Base-by-base conservation (phyloP, 257 asterid genomes). In the Salvia miltiorrhiza region DNA sequence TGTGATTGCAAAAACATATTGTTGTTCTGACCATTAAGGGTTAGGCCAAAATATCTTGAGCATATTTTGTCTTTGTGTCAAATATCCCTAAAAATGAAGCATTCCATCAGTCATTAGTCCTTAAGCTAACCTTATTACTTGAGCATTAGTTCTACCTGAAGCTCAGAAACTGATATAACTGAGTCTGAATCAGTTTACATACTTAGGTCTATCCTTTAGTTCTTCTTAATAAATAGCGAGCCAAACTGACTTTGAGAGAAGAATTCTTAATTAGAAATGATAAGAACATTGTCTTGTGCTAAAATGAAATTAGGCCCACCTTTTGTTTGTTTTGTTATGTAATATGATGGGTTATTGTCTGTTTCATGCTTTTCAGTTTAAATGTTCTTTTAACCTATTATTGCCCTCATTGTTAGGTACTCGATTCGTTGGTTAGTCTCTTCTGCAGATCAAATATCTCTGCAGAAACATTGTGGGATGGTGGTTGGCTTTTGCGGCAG, bases 401-500 rank as follows among this genome's bases (percentile, higher is more conserved):
- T 45, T 68, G 14, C 40, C 77, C 78, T 79, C 66, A 67, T 53
- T 77, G 71, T 55, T 79, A 94, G 99, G 97, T 94, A 60, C 96
- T 94, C 65, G 97, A 89, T 83, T 86, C 95, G 44, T 82, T 94
- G 88, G 99, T 94, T 82, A 84, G 89, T 80, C 97, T 94, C 77
- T 89, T 94, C 80, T 85, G 96, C 87, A 82, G 99, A 86, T 79
- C 92, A 72, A 83, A 81, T 70, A 85, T 94, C 60, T 94, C 96
- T 57, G 95, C 99, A 33, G 99, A 91, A 81, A 91, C 95, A 71
- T 79, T 94, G 77, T 94, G 99, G 99, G 96, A 86, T 71, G 97
- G 99, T 77, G 97, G 99, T 77, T 94, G 99, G 99, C 97, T 94
- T 84, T 81, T 94, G 85, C 97, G 96, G 64, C 97, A 91, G 88